phyloP scores from a whole-genome alignment of 495 filamentous ascomycete genomes.

The Penicillium silybi region DNA sequence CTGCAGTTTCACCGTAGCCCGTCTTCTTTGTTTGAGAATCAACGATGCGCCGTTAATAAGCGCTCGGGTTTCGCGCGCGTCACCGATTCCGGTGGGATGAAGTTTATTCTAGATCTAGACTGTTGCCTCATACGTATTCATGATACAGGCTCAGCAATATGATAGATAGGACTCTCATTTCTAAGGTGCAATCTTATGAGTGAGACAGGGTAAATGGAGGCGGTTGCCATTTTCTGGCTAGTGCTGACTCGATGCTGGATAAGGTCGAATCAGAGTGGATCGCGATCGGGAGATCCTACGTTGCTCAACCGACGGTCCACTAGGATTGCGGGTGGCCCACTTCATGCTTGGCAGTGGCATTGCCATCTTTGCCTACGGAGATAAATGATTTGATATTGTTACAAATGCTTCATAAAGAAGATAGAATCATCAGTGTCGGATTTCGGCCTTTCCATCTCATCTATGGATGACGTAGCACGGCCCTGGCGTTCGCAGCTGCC shows the following conservation, averaged over 20 bases:
- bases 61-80: neutral
- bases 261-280: neutral
- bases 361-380: neutral
- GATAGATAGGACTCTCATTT: neutral
- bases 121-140: neutral
- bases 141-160: neutral
- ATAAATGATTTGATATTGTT: no score
- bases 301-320: neutral
- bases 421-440: no score
- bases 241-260: neutral
- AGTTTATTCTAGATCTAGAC: neutral
- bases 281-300: neutral
- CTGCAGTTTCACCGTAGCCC: neutral
- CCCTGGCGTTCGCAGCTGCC: no score
- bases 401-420: no score
- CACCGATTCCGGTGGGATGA: neutral
- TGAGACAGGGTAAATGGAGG: neutral
- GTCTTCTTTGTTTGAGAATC: neutral
- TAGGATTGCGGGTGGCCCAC: no score
- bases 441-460: no score
- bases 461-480: no score
- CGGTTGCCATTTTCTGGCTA: neutral
- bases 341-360: neutral
- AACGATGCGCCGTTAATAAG: neutral
- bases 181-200: neutral